A percentile compares a stretch with the other conserved stretches of the same genome.
Conservation (phyloP, 352 stramenopile genomes). For the Nothophytophthora sp. region DNA sequence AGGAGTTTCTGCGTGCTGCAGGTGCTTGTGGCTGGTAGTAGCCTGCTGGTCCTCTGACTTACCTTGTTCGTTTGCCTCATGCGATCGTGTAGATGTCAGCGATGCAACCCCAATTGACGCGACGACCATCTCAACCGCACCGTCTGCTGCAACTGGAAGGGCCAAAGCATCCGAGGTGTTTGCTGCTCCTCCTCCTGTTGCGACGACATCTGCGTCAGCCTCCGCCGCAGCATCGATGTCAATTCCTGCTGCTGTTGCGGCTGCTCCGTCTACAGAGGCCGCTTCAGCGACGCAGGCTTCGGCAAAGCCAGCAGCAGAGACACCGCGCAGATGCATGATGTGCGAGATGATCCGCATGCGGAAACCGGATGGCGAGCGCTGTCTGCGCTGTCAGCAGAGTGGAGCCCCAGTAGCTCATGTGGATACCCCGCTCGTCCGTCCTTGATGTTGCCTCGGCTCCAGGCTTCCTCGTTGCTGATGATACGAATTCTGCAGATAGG, state of each 20-base stretch:
- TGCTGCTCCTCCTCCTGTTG: not conserved
- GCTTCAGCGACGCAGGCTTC: not conserved
- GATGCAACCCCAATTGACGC: constrained; percentile 9
- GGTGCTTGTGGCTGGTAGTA: not conserved
- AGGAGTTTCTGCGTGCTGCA: too few relatives aligned
- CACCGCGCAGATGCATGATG: constrained; percentile 33
- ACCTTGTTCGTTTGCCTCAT: constrained; percentile 1
- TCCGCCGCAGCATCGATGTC: not conserved
- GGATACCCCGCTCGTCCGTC: constrained; percentile 1
- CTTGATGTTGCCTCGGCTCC: not conserved
- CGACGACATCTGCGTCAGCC: constrained; percentile 3
- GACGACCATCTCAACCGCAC: not conserved
- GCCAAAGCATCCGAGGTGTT: too few relatives aligned
- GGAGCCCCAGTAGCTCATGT: constrained; percentile 1
- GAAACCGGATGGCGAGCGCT: constrained; percentile 37
- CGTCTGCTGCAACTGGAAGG: not conserved
- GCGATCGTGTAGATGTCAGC: constrained; percentile 14
- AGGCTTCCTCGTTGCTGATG: not conserved
- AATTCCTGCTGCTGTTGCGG: not conserved
- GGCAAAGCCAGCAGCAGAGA: constrained; percentile 5
- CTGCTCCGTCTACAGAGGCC: not conserved
- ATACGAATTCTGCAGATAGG: too few relatives aligned
- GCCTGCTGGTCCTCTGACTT: too few relatives aligned
- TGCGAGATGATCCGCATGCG: constrained; percentile 48
- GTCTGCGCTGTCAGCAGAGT: constrained; percentile 38